Base-by-base conservation (phyloP, 2,329 filamentous ascomycete genomes). In the Hypocrella siamensis region DNA sequence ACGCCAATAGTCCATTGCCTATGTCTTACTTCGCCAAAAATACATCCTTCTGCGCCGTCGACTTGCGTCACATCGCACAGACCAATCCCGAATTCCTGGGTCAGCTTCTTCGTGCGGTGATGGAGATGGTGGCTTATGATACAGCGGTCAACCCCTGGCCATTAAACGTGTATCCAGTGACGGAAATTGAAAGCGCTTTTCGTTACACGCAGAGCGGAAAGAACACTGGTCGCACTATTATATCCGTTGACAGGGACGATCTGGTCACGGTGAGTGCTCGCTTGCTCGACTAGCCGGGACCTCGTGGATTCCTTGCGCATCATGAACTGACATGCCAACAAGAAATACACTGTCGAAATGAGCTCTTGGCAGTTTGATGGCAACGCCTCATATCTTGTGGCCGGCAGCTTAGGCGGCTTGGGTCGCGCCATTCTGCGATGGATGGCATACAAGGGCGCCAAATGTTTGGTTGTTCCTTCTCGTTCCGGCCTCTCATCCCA, bases 1-100 rank as follows among this genome's bases (percentile, higher is more conserved):
- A 38, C 4, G 42, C 45, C 18, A 51, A 53, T 14, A 44, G 40
- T 5, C 35, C 41, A 6, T 40, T 60, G 5, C 47, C 52, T 10
- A 57, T 39, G 37, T 27, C 16, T 3, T 31, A 27, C 4, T 39
- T 39, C 25, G 6, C 19, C 3, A n/a, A 33, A 14, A 21, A 30
- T 15, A 18, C 19, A 3, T 28, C 28, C 1, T 39, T 35, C 28
- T 24, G 14, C 11, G 19, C 14, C 17, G 16, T 38, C 25, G 29
- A 38, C 17, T 47, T 6, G 21, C 12, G 9, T 24, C 12, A 24
- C 21, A 9, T 8, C 8, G 9, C 21, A 24, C 21, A 12, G 12
- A 9, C 8, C 21, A 24, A 12, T 8, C 21, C n/a, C n/a, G n/a
- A n/a, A n/a, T n/a, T n/a, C n/a, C n/a, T n/a, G n/a, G n/a, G n/a